A percentile compares a stretch with the other conserved stretches of the same genome.
phyloP scores from a whole-genome alignment of 1,284 basidiomycete genomes.

The Puccinia coronata region DNA sequence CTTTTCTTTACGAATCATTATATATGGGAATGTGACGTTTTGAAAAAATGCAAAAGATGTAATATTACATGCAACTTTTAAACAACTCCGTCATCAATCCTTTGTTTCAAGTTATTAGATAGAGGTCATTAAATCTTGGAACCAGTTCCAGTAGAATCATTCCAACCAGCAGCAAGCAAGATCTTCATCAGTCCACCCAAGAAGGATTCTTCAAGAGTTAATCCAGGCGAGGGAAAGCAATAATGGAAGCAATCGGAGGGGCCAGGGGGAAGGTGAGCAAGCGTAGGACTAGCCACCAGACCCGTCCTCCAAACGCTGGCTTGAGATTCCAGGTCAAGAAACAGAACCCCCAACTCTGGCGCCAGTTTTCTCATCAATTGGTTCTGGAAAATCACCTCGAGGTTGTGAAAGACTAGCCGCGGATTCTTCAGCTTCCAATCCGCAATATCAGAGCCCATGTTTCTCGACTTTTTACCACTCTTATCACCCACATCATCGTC shows the following conservation, averaged over 20 bases:
- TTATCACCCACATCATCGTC: slow-evolving; percentile 1
- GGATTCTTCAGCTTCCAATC: not conserved
- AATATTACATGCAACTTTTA: too few species aligned
- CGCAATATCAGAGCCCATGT: not conserved
- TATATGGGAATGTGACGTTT: too few species aligned
- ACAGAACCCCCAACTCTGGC: slow-evolving; percentile 54
- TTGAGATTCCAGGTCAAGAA: slow-evolving; percentile 55
- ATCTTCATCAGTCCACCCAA: slow-evolving; percentile 53
- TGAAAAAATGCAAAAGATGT: too few species aligned
- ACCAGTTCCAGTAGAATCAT: not conserved
- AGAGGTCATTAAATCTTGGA: not conserved
- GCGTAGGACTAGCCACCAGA: slow-evolving; percentile 49
- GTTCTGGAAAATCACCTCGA: slow-evolving; percentile 56
- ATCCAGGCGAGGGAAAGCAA: slow-evolving; percentile 55
- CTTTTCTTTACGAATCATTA: too few species aligned
- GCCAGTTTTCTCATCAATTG: slow-evolving; percentile 52
- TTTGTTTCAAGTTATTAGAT: too few species aligned
- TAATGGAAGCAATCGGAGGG: slow-evolving; percentile 53
- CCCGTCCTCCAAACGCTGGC: slow-evolving; percentile 54
- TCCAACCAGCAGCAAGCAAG: not conserved
- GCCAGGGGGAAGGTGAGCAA: not conserved
- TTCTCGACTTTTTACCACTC: not conserved
- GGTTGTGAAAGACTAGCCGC: slow-evolving; percentile 54
- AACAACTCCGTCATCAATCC: too few species aligned
- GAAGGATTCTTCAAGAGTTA: slow-evolving; percentile 54